These are phyloP conservation scores for Tuber brumale DNA, from an alignment of 495 filamentous ascomycete species.

Conservation along the genomic window DNA sequence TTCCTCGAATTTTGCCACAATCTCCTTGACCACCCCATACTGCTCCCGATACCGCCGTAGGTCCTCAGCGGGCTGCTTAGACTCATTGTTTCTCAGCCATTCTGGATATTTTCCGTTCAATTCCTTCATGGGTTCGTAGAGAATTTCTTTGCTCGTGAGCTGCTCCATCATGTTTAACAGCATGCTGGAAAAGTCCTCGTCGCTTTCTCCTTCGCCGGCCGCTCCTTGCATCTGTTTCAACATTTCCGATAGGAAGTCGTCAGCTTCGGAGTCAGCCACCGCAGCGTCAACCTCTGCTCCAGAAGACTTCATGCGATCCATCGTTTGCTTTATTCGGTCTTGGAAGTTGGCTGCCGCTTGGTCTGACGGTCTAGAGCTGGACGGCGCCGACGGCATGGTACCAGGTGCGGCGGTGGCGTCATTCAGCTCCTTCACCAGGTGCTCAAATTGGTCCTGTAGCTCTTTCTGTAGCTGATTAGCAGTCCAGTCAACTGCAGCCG, in stretches of 20 bases:
- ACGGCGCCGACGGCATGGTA: conserved; percentile 18
- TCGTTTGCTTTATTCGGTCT: conserved; percentile 80
- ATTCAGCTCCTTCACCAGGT: conserved; percentile 71
- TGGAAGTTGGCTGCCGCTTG: conserved; percentile 54
- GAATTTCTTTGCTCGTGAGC: conserved; percentile 92
- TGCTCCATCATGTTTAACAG: conserved; percentile 97
- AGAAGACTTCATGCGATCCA: conserved; percentile 87
- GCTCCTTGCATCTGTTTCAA: conserved; percentile 72
- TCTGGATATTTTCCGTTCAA: conserved; percentile 79
- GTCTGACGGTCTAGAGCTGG: conserved; percentile 11
- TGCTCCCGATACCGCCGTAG: conserved; percentile 73
- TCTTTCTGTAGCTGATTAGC: conserved; percentile 51
- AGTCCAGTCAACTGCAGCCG: neutral
- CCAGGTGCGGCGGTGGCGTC: conserved; percentile 46
- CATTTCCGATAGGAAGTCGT: conserved; percentile 78
- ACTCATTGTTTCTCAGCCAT: conserved; percentile 76
- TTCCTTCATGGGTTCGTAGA: conserved; percentile 99
- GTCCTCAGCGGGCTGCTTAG: conserved; percentile 59
- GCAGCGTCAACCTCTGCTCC: conserved; percentile 77
- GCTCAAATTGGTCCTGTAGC: conserved; percentile 78
- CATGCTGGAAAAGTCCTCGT: conserved; percentile 88
- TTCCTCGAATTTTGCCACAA: conserved; percentile 81
- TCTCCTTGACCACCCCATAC: conserved; percentile 72
- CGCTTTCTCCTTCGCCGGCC: conserved; percentile 56
- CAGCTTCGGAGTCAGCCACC: conserved; percentile 56